These are phyloP conservation scores for Neonectria faginata DNA, from an alignment of 2,329 filamentous ascomycete species.

Conservation along the genomic window DNA sequence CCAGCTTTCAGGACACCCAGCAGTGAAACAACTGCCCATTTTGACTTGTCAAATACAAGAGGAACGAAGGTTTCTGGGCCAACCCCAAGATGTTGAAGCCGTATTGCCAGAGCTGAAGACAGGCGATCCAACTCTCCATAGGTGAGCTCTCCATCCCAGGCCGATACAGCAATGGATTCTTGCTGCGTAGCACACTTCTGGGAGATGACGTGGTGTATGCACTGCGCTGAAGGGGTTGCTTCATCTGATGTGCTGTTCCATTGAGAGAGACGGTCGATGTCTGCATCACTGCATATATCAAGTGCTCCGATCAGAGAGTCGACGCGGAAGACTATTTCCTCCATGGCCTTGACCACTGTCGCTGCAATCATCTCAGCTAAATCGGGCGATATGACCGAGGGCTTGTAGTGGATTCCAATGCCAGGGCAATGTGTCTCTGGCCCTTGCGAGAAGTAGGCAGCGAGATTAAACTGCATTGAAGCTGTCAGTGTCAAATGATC, in stretches of 20 bases:
- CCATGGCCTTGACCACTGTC: neutral
- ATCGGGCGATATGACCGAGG: constrained; percentile 1
- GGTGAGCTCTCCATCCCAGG: too few species aligned
- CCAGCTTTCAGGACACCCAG: constrained; percentile 51
- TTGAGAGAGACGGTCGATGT: neutral
- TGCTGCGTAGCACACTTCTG: constrained; percentile 5
- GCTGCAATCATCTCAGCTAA: constrained; percentile 6
- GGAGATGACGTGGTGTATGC: constrained; percentile 8
- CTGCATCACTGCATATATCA: constrained; percentile 6
- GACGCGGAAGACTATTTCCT: constrained; percentile 1
- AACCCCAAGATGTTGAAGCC: constrained; percentile 18
- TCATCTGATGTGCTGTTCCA: constrained; percentile 1
- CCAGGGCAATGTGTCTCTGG: neutral
- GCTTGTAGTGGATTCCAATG: neutral
- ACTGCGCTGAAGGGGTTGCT: neutral
- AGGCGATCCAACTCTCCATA: neutral
- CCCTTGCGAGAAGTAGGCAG: neutral
- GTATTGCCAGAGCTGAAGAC: constrained; percentile 1
- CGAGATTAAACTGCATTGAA: constrained; percentile 4
- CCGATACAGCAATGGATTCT: neutral
- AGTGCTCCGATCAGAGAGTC: constrained; percentile 4
- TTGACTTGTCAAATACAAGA: constrained; percentile 19
- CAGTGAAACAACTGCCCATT: constrained; percentile 41
- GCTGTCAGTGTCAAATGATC: neutral
- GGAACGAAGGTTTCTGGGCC: constrained; percentile 6